These are phyloP conservation scores for Camellia oleifera DNA, from an alignment of 179 eudicot species.

Conservation along the genomic window DNA sequence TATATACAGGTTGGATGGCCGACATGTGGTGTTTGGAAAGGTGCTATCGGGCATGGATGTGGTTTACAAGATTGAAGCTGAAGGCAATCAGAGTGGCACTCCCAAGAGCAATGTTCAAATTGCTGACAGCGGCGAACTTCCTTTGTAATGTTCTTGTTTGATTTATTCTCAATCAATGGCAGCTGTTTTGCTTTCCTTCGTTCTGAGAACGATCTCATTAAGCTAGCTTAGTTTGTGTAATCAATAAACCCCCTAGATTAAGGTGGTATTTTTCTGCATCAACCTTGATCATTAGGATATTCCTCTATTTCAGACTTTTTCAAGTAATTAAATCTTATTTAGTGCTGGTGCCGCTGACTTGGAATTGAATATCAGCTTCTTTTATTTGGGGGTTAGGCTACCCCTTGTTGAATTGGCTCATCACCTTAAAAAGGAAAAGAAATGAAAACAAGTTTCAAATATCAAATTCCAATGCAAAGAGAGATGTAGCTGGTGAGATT, in stretches of 20 bases:
- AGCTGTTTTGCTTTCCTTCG: slow-evolving; percentile 7
- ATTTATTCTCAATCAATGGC: background rate
- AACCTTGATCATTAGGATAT: background rate
- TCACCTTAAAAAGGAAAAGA: no score
- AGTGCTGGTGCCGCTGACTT: no score
- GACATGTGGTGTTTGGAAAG: slow-evolving; percentile 93
- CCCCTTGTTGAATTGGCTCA: no score
- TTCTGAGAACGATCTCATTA: background rate
- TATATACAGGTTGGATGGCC: slow-evolving; percentile 92
- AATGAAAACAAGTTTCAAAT: no score
- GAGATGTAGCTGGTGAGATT: background rate
- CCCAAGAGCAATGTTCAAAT: slow-evolving; percentile 83
- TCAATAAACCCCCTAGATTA: background rate
- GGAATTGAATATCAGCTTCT: no score
- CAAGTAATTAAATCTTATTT: no score
- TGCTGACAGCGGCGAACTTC: slow-evolving; percentile 92
- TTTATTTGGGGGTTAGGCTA: no score
- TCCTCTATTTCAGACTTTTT: no score
- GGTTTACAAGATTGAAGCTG: slow-evolving; percentile 93
- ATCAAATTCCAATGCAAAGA: background rate
- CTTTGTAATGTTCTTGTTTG: slow-evolving; percentile 38
- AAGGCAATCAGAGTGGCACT: slow-evolving; percentile 77
- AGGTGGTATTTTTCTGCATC: background rate
- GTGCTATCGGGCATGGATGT: slow-evolving; percentile 97
- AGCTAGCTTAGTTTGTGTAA: no score